Evolutionary conservation across 139 green algal species (phyloP).

Genomic region (Deuterostichococcus epilithicus): DNA sequence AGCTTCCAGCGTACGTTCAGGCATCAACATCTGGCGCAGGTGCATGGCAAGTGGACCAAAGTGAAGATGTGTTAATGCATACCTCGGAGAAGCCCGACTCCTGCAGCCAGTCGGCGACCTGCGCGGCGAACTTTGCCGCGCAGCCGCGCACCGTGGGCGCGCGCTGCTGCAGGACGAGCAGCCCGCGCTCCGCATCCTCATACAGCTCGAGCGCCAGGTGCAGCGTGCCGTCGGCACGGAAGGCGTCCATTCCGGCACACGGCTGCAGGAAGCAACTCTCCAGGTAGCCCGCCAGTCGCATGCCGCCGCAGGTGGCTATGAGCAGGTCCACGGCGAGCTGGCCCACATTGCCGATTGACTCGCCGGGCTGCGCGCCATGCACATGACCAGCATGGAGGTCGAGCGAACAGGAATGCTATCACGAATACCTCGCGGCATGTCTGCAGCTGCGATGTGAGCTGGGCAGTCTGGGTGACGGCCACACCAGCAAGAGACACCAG

Average conservation of each 20-base stretch:
- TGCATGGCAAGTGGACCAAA: too few species aligned
- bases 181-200: background rate
- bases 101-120: conserved; percentile 45
- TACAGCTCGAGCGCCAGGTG: conserved; percentile 58
- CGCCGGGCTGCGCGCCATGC: conserved; percentile 7
- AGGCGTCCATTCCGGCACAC: conserved; percentile 56
- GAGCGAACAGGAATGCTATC: too few species aligned
- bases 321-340: conserved; percentile 76
- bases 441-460: too few species aligned
- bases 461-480: too few species aligned
- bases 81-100: conserved; percentile 23
- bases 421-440: too few species aligned
- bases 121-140: conserved; percentile 39
- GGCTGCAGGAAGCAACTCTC: conserved; percentile 55
- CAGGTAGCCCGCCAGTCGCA: conserved; percentile 32
- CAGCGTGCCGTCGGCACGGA: conserved; percentile 25
- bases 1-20: background rate
- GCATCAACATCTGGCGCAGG: background rate
- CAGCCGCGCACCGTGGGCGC: conserved; percentile 43
- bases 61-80: too few species aligned
- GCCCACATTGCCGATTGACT: conserved; percentile 56
- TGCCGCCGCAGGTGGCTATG: conserved; percentile 33
- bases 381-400: too few species aligned
- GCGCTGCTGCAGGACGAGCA: conserved; percentile 70
- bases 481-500: too few species aligned